Percentiles rank a stretch among this genome's conserved stretches.
Conservation (phyloP, 139 green algal genomes). For the Helicosporidium sp. region DNA sequence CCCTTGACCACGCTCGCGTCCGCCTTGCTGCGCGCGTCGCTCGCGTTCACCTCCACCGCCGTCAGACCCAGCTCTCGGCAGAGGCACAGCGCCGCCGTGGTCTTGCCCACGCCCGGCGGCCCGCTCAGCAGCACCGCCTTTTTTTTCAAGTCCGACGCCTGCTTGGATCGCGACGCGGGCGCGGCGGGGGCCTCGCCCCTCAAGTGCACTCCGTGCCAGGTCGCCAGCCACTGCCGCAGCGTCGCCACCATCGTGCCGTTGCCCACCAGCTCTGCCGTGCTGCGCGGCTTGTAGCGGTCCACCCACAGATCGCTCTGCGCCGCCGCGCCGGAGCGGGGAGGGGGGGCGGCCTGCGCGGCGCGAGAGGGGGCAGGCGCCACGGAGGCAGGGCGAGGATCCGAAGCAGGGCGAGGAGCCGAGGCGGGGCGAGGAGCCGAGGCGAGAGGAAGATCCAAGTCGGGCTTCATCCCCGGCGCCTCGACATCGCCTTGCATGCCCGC, state of each 20-base stretch:
- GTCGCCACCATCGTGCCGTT: constrained; percentile 33
- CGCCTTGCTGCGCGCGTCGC: constrained; percentile 76
- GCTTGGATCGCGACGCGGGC: neutral
- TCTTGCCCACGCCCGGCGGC: constrained; percentile 73
- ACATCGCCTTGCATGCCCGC: too few species aligned
- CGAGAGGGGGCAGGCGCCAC: neutral
- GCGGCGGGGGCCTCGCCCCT: constrained; percentile 8
- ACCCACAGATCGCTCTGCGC: constrained; percentile 60
- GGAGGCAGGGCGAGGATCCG: neutral
- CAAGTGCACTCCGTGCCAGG: constrained; percentile 51
- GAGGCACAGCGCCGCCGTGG: constrained; percentile 18
- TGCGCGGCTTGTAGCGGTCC: constrained; percentile 71
- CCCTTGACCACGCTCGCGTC: constrained; percentile 46
- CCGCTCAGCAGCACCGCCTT: constrained; percentile 84
- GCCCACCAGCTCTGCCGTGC: constrained; percentile 62
- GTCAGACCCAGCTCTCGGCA: constrained; percentile 46
- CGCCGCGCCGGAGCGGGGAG: neutral
- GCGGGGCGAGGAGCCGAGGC: neutral
- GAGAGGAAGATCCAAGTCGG: too few species aligned
- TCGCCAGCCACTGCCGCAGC: constrained; percentile 7
- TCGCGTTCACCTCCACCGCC: constrained; percentile 79
- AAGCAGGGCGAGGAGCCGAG: neutral
- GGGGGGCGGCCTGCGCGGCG: neutral
- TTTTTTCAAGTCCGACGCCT: constrained; percentile 42
- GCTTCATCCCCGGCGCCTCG: too few species aligned